Evolutionary conservation across 2,329 filamentous ascomycete genomes (phyloP).

Genomic region (Neodidymelliopsis sp.): DNA sequence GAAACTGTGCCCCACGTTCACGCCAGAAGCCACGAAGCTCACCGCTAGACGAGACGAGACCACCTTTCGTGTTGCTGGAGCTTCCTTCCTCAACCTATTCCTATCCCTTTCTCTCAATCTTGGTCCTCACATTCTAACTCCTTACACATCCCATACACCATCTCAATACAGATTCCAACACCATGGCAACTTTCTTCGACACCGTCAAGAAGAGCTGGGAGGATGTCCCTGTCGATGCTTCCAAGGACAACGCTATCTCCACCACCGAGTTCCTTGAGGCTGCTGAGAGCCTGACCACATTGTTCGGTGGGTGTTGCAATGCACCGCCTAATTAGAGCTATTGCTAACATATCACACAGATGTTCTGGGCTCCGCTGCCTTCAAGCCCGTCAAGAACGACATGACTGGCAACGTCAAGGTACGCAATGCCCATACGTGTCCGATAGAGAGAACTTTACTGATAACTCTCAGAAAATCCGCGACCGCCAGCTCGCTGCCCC

Average conservation of each 20-base stretch:
- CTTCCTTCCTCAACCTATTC: slow-evolving; percentile 2
- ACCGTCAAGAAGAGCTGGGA: slow-evolving; percentile 83
- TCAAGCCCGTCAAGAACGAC: slow-evolving; percentile 89
- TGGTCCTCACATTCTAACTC: not conserved
- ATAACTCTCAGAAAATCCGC: slow-evolving; percentile 76
- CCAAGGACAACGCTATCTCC: slow-evolving; percentile 77
- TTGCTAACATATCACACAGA: slow-evolving; percentile 51
- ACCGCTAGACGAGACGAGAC: slow-evolving; percentile 22
- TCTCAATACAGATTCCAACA: slow-evolving; percentile 16
- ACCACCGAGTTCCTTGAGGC: slow-evolving; percentile 92
- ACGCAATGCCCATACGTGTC: slow-evolving; percentile 1
- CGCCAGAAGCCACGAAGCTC: slow-evolving; percentile 21
- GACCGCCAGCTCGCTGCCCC: slow-evolving; percentile 81
- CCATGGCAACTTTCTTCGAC: slow-evolving; percentile 76
- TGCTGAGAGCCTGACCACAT: slow-evolving; percentile 81
- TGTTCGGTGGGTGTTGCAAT: slow-evolving; percentile 72
- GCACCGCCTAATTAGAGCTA: not conserved
- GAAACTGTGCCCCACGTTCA: slow-evolving; percentile 20
- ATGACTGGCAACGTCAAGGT: slow-evolving; percentile 93
- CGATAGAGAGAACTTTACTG: not conserved
- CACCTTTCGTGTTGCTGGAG: slow-evolving; percentile 13
- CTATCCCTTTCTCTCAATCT: not conserved
- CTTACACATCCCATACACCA: not conserved
- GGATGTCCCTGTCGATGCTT: slow-evolving; percentile 77
- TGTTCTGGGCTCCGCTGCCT: slow-evolving; percentile 73